Conservation (phyloP, 768 basidiomycete species). For the Ramaria rubella region DNA sequence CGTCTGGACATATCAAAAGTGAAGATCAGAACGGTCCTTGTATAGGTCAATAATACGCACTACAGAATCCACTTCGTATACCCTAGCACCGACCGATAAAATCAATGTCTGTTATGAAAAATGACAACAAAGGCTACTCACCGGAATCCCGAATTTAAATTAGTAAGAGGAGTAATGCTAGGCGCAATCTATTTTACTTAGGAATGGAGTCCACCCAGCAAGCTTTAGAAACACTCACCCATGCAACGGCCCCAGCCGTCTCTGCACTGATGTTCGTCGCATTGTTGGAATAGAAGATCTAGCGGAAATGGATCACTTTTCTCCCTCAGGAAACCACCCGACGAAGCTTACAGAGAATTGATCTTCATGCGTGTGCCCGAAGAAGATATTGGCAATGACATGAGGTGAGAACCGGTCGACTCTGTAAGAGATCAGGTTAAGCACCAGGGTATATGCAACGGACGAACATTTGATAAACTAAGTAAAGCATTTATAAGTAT, state of each 20-base stretch:
- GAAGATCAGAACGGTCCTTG: neutral
- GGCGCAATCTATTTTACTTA: constrained; percentile 47
- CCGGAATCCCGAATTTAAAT: constrained; percentile 71
- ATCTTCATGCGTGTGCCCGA: constrained; percentile 73
- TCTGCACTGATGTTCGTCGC: constrained; percentile 50
- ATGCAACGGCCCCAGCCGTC: constrained; percentile 50
- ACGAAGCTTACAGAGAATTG: constrained; percentile 47
- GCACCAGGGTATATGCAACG: neutral
- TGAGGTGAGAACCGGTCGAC: constrained; percentile 19
- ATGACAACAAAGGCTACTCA: neutral
- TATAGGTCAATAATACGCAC: constrained; percentile 33
- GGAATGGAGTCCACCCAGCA: neutral
- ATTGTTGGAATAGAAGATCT: constrained; percentile 73
- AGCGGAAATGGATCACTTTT: neutral
- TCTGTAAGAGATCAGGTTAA: constrained; percentile 28
- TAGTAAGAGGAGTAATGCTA: constrained; percentile 61
- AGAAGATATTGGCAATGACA: constrained; percentile 54
- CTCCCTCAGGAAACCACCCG: neutral
- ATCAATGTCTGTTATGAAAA: neutral
- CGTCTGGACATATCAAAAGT: constrained; percentile 38
- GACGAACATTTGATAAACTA: constrained; percentile 21
- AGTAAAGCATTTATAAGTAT: neutral
- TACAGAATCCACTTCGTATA: constrained; percentile 65
- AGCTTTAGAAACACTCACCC: constrained; percentile 29
- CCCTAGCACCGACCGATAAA: constrained; percentile 9